Base-by-base conservation (phyloP, 73 alveolate species). In the Paramecium bursaria region DNA sequence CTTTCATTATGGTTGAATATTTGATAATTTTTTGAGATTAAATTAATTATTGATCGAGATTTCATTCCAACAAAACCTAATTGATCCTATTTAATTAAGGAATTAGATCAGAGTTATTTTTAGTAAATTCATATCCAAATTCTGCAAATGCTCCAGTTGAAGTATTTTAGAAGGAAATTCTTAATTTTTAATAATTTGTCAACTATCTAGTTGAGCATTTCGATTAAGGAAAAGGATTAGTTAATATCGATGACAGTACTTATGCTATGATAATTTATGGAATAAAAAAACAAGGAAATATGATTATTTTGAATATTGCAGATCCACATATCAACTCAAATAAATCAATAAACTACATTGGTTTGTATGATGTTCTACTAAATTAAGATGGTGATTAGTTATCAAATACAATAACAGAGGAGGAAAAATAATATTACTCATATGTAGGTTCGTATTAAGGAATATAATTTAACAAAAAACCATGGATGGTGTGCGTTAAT, bases 311-410 rank as follows among this genome's bases (percentile, higher is more conserved):
- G 0, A 39, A 10, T 42, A 39, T 67, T 35, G 82, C 60, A 3
- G 82, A 67, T 35, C 82, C 82, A 6, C 82, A 67, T 19, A 67
- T 67, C n/a, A 17, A 39, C 19, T 39, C 33, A 14, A 15, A 67
- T 14, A 14, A 67, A 17, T 17, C 33, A 7, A 39, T 39, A 7
- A 39, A 11, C 5, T 7, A 39, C 10, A 67, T 67, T 15, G 82
- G 82, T 21, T 33, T 67, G 13, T 67, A 67, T 14, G 19, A 44
- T 0, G 44, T 67, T 3, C 14, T 47, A 10, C 21, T 67, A 42
- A 27, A 67, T 67, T 21, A 35, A 1, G 14, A 14, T 1, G 82
- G 82, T 0, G 39, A 39, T 42, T 19, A 67, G 44, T 14, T 67
- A 13, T 2, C 53, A 11, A 31, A 42, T 33, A 15, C 82, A 3